phyloP scores from a whole-genome alignment of 75 land plant species.

The Isoetes taiwanensis region DNA sequence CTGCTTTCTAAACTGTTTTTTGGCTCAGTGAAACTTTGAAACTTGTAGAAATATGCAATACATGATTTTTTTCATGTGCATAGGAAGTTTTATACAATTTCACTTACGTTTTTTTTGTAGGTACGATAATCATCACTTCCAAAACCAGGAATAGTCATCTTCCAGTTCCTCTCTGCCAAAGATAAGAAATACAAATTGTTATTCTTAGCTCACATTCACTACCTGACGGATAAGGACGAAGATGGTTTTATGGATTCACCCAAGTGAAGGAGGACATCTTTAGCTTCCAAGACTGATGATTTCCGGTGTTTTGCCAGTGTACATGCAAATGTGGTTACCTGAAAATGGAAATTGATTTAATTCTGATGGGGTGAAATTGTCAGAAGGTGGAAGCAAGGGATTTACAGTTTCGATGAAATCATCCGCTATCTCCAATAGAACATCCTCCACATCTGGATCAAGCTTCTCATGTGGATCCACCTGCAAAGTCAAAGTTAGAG shows the following conservation, averaged over 20 bases:
- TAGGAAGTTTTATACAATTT: too few relatives aligned
- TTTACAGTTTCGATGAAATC: conserved; percentile 75
- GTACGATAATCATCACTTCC: conserved; percentile 67
- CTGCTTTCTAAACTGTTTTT: background rate
- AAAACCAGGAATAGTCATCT: conserved; percentile 77
- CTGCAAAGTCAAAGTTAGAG: conserved; percentile 19
- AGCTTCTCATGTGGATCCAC: conserved; percentile 71
- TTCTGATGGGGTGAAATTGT: background rate
- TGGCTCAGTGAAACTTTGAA: background rate
- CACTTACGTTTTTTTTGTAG: conserved; percentile 58
- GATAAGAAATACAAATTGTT: background rate
- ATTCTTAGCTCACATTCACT: background rate
- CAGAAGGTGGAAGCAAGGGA: background rate
- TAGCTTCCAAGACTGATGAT: conserved; percentile 62
- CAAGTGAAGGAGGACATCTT: conserved; percentile 74
- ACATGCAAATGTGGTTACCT: conserved; percentile 79
- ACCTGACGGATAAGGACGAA: background rate
- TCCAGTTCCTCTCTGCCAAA: conserved; percentile 59
- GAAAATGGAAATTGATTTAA: conserved; percentile 2
- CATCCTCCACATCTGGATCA: conserved; percentile 82
- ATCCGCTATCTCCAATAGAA: conserved; percentile 77
- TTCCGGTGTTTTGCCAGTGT: conserved; percentile 84
- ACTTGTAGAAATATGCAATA: background rate
- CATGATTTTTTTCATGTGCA: too few relatives aligned
- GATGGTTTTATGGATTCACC: conserved; percentile 21